Percentiles rank a stretch among this genome's conserved stretches.
phyloP scores from a whole-genome alignment of 768 basidiomycete species.

The Terana coerulea region DNA sequence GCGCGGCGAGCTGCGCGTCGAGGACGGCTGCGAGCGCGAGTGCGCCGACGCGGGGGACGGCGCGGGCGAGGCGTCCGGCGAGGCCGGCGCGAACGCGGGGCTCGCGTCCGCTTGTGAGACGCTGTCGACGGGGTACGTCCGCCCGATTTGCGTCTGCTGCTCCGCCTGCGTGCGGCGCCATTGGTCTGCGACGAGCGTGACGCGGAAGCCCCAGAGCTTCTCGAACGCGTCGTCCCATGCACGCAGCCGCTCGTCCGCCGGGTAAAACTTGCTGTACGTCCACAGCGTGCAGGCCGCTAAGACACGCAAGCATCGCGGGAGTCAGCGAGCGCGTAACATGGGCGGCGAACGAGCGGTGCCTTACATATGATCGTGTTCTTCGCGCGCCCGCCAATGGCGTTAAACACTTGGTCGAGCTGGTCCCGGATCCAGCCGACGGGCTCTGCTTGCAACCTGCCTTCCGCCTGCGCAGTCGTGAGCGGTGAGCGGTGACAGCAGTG shows the following conservation, averaged over 20 bases:
- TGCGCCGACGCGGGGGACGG: not conserved
- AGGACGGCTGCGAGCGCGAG: constrained; percentile 6
- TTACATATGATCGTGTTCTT: constrained; percentile 43
- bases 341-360: constrained; percentile 18
- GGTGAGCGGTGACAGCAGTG: not conserved
- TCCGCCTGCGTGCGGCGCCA: constrained; percentile 24
- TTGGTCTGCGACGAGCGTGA: constrained; percentile 25
- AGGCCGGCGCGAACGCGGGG: constrained; percentile 10
- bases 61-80: not conserved
- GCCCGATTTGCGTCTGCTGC: constrained; percentile 17
- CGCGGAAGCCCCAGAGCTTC: constrained; percentile 56
- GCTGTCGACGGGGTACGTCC: constrained; percentile 13
- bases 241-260: constrained; percentile 52
- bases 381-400: constrained; percentile 36
- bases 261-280: constrained; percentile 64
- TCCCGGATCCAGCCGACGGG: constrained; percentile 33
- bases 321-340: constrained; percentile 34
- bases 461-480: constrained; percentile 7
- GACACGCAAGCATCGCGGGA: constrained; percentile 45
- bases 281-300: constrained; percentile 61
- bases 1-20: constrained; percentile 14
- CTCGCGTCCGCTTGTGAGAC: constrained; percentile 8
- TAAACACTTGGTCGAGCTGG: constrained; percentile 37
- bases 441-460: constrained; percentile 14
- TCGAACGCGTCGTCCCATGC: constrained; percentile 62